These are phyloP conservation scores for Trichoderma virens DNA, from an alignment of 495 filamentous ascomycete species.

Conservation along the genomic window DNA sequence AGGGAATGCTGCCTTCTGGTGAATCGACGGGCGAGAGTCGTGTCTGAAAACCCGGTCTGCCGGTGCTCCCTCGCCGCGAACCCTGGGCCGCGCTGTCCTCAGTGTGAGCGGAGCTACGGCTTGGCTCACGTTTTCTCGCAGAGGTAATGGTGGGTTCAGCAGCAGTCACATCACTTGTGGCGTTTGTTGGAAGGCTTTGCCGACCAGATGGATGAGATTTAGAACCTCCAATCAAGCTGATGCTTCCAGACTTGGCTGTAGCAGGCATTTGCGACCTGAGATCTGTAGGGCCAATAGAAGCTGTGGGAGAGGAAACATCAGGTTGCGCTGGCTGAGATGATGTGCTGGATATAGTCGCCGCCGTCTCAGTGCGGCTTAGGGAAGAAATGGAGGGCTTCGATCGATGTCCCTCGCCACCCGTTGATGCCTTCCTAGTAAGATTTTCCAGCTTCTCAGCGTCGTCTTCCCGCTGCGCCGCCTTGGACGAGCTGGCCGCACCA, in stretches of 20 bases:
- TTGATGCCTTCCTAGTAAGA: conserved; percentile 28
- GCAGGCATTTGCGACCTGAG: conserved; percentile 27
- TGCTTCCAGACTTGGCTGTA: conserved; percentile 48
- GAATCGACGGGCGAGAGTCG: conserved; percentile 16
- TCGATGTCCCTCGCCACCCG: conserved; percentile 20
- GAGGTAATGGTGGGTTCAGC: not conserved
- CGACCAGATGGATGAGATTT: conserved; percentile 44
- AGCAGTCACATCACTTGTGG: conserved; percentile 9
- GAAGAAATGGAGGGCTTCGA: conserved; percentile 30
- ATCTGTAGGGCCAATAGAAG: conserved; percentile 28
- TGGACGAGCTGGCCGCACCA: conserved; percentile 55
- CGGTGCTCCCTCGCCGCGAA: conserved; percentile 26
- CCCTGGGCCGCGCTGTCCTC: not conserved
- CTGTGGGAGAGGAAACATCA: conserved; percentile 26
- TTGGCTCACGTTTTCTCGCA: not conserved
- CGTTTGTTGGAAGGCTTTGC: conserved; percentile 38
- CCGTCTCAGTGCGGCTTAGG: conserved; percentile 28
- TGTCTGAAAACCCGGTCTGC: conserved; percentile 26
- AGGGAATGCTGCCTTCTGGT: conserved; percentile 24
- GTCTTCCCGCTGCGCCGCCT: conserved; percentile 31
- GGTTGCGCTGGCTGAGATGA: conserved; percentile 20
- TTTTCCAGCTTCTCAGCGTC: conserved; percentile 29
- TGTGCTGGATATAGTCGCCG: conserved; percentile 25
- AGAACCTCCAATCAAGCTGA: conserved; percentile 44
- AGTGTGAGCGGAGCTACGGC: not conserved